Evolutionary conservation across 768 basidiomycete genomes (phyloP).

Genomic region (Aureoboletus auriporus): DNA sequence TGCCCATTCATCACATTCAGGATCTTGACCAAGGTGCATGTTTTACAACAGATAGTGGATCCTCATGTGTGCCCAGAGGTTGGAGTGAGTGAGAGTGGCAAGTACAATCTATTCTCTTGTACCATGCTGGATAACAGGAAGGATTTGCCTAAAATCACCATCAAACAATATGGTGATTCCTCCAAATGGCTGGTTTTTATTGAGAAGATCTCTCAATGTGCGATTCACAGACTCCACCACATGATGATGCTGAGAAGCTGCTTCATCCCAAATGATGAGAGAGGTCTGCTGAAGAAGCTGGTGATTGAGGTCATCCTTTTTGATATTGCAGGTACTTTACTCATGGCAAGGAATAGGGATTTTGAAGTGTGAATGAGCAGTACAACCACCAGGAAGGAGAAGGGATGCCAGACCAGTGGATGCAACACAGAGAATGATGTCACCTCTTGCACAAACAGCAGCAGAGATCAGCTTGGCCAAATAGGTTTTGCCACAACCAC

Average conservation of each 20-base stretch:
- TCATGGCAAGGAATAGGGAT: slow-evolving; percentile 38
- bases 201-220: slow-evolving; percentile 32
- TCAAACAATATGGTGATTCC: slow-evolving; percentile 45
- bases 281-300: slow-evolving; percentile 28
- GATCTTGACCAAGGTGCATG: slow-evolving; percentile 36
- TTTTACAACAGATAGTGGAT: slow-evolving; percentile 35
- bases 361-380: slow-evolving; percentile 46
- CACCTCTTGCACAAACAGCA: neutral
- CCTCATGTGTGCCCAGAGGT: neutral
- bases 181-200: slow-evolving; percentile 33
- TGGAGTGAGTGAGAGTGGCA: neutral
- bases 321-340: slow-evolving; percentile 30
- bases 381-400: slow-evolving; percentile 42
- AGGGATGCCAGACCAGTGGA: neutral
- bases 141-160: slow-evolving; percentile 46
- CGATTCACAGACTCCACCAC: slow-evolving; percentile 40
- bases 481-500: neutral
- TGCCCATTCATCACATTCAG: slow-evolving; percentile 30
- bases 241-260: slow-evolving; percentile 9
- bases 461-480: neutral
- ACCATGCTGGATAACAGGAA: slow-evolving; percentile 41
- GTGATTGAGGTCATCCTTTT: slow-evolving; percentile 28
- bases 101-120: slow-evolving; percentile 18
- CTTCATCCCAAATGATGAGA: slow-evolving; percentile 29
- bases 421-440: neutral